Conservation (phyloP, 78 protist genomes). For the Speleostelium caveatum region DNA sequence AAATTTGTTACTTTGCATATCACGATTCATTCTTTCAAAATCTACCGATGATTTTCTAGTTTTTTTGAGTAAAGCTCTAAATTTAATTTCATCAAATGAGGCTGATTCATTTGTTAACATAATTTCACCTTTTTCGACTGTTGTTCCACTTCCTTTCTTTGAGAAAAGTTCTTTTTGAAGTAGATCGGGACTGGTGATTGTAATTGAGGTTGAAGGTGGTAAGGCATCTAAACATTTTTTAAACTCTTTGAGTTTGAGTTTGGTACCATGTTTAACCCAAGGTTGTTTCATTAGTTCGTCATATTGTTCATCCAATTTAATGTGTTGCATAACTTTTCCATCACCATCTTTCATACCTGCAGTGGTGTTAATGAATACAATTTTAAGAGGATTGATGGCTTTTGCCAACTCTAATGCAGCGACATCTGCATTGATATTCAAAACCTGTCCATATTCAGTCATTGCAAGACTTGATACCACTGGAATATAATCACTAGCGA, state of each 20-base stretch:
- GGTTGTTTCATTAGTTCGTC: slow-evolving; percentile 81
- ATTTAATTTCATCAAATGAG: neutral
- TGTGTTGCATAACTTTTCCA: slow-evolving; percentile 65
- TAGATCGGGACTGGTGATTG: slow-evolving; percentile 62
- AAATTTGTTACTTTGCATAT: slow-evolving; percentile 1
- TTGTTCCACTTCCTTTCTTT: slow-evolving; percentile 60
- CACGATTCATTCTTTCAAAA: neutral
- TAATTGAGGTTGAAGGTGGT: slow-evolving; percentile 64
- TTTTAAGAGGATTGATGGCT: slow-evolving; percentile 74
- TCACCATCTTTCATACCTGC: slow-evolving; percentile 81
- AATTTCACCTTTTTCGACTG: slow-evolving; percentile 65
- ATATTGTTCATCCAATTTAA: slow-evolving; percentile 65
- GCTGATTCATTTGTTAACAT: slow-evolving; percentile 2
- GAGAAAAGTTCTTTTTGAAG: slow-evolving; percentile 39
- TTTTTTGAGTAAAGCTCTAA: neutral
- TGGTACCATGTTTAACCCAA: slow-evolving; percentile 86
- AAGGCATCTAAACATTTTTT: slow-evolving; percentile 49
- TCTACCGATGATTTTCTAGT: neutral
- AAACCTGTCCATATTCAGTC: slow-evolving; percentile 65
- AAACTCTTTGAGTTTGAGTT: slow-evolving; percentile 72
- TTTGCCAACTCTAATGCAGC: slow-evolving; percentile 82
- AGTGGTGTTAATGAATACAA: slow-evolving; percentile 70
- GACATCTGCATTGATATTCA: slow-evolving; percentile 86
- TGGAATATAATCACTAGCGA: slow-evolving; percentile 54
- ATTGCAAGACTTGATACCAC: slow-evolving; percentile 58